A percentile compares a stretch with the other conserved stretches of the same genome.
These are phyloP conservation scores for Apiospora kogelbergensis DNA, from an alignment of 2,329 filamentous ascomycete genomes.

Conservation along the genomic window DNA sequence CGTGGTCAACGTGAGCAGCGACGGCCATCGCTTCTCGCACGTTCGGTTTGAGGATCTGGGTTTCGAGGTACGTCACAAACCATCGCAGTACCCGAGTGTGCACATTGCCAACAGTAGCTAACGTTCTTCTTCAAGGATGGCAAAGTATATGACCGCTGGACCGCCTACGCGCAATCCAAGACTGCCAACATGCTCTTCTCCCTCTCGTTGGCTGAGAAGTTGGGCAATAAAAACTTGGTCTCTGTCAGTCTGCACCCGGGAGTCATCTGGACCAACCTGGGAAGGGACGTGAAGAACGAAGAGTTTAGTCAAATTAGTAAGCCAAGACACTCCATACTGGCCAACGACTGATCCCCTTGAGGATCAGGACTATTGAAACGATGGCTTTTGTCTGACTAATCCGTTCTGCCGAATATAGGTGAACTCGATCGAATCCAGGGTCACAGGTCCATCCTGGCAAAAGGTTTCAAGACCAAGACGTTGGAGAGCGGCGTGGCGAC, in stretches of 20 bases:
- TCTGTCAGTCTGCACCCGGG: conserved; percentile 37
- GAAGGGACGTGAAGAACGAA: conserved; percentile 9
- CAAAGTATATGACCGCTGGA: conserved; percentile 28
- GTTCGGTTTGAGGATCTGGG: conserved; percentile 42
- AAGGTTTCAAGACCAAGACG: conserved; percentile 23
- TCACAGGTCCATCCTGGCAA: conserved; percentile 22
- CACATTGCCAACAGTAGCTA: too few species aligned
- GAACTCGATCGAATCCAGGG: conserved; percentile 12
- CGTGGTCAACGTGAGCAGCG: conserved; percentile 43
- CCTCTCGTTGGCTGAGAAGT: conserved; percentile 20
- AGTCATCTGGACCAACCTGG: conserved; percentile 23
- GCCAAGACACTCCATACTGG: background rate
- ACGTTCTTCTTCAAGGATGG: conserved; percentile 19
- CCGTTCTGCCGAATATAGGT: background rate
- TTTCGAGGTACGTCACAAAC: conserved; percentile 36
- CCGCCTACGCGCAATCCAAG: conserved; percentile 39
- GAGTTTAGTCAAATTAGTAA: background rate
- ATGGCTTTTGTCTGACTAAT: background rate
- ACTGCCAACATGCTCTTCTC: conserved; percentile 34
- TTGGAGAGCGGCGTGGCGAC: conserved; percentile 32
- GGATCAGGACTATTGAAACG: background rate
- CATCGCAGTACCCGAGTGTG: too few species aligned
- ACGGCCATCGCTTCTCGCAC: conserved; percentile 40
- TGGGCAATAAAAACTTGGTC: conserved; percentile 16
- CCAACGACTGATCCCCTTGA: background rate